Percentiles rank a stretch among this genome's conserved stretches.
phyloP scores from a whole-genome alignment of 2,329 filamentous ascomycete species.

The Podosphaera leucotricha region DNA sequence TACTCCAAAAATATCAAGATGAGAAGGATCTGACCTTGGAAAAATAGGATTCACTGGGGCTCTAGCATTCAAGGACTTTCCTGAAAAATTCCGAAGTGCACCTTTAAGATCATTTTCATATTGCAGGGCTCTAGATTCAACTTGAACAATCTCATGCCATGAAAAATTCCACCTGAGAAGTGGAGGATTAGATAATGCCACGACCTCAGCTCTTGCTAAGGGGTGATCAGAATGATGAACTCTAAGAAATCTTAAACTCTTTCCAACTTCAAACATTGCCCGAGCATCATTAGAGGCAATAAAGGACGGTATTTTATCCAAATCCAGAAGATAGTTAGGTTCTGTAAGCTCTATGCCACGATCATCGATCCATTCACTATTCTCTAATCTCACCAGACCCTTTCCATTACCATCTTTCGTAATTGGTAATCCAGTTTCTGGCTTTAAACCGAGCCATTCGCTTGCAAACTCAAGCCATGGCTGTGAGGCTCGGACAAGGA shows the following conservation, averaged over 20 bases:
- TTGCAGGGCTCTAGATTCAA: slow-evolving; percentile 34
- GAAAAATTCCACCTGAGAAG: slow-evolving; percentile 43
- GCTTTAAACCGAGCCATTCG: slow-evolving; percentile 50
- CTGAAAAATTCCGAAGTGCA: slow-evolving; percentile 13
- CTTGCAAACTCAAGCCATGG: slow-evolving; percentile 46
- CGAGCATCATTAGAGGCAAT: slow-evolving; percentile 44
- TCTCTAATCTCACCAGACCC: slow-evolving; percentile 36
- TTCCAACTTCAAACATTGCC: slow-evolving; percentile 57
- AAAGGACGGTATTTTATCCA: slow-evolving; percentile 45
- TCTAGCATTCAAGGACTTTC: neutral
- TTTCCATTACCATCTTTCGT: slow-evolving; percentile 24
- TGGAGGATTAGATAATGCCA: slow-evolving; percentile 27
- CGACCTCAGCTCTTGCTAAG: slow-evolving; percentile 28
- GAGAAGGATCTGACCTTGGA: neutral
- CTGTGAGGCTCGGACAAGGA: slow-evolving; percentile 35
- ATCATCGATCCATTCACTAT: slow-evolving; percentile 31
- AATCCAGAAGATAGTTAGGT: slow-evolving; percentile 37
- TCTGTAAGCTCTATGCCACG: slow-evolving; percentile 32
- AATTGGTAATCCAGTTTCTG: slow-evolving; percentile 30
- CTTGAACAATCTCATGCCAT: slow-evolving; percentile 41
- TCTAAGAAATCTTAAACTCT: slow-evolving; percentile 49
- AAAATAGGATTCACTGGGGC: neutral
- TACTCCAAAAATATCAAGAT: slow-evolving; percentile 24
- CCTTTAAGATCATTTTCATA: slow-evolving; percentile 24
- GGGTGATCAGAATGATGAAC: slow-evolving; percentile 48